Conservation (phyloP, 768 basidiomycete species). For the Kwoniella sp. region DNA sequence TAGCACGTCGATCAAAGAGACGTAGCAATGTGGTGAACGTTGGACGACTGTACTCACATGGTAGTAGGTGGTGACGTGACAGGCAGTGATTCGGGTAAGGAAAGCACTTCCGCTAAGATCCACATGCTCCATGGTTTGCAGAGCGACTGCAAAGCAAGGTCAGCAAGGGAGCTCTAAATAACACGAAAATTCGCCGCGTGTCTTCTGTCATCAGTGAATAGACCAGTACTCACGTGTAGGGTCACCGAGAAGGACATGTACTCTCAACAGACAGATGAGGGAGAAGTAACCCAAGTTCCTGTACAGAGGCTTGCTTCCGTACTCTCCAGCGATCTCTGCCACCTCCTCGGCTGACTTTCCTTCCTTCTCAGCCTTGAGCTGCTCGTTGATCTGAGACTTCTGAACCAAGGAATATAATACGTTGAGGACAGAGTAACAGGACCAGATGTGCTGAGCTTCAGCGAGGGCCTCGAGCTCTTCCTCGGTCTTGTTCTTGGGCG, state of each 20-base stretch:
- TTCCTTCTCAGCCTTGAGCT: constrained; percentile 76
- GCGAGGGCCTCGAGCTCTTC: constrained; percentile 78
- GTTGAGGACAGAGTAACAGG: constrained; percentile 95
- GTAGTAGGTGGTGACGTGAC: constrained; percentile 68
- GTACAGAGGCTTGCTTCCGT: constrained; percentile 85
- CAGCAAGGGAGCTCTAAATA: not conserved
- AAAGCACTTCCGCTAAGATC: constrained; percentile 90
- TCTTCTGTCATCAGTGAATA: too few species aligned
- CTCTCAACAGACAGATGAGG: constrained; percentile 88
- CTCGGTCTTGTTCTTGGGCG: constrained; percentile 75
- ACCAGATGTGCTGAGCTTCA: constrained; percentile 73
- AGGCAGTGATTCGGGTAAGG: constrained; percentile 94
- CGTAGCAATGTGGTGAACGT: too few species aligned
- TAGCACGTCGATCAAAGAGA: constrained; percentile 87
- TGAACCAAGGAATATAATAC: constrained; percentile 98
- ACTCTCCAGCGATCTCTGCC: constrained; percentile 86
- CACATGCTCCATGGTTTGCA: constrained; percentile 92
- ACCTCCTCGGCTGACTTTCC: constrained; percentile 82
- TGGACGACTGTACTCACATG: constrained; percentile 68
- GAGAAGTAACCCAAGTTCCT: constrained; percentile 96
- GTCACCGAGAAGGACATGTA: constrained; percentile 93
- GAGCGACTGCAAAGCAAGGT: constrained; percentile 65
- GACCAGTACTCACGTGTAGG: constrained; percentile 51
- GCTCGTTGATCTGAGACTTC: constrained; percentile 93
- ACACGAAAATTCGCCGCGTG: not conserved